These are phyloP conservation scores for Ceratobasidium papillatum DNA, from an alignment of 1,284 basidiomycete species.

Conservation along the genomic window DNA sequence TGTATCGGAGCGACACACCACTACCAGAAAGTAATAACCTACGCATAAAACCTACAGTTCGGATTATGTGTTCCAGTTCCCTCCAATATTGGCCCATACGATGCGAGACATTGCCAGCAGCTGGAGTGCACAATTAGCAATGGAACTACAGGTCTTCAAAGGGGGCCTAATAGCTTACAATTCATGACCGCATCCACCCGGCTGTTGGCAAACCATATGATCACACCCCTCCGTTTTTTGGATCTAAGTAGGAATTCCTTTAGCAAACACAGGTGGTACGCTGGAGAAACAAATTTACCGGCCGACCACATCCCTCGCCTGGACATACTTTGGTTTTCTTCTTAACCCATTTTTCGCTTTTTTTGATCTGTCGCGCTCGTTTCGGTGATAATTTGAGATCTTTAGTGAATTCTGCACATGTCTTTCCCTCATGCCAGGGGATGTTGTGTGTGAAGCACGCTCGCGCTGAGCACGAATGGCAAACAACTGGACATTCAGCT, in stretches of 20 bases:
- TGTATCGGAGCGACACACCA: no score
- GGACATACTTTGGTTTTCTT: conserved; percentile 14
- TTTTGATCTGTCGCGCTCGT: not conserved
- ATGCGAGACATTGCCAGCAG: conserved; percentile 24
- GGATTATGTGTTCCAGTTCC: conserved; percentile 2
- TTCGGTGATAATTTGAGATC: conserved; percentile 2
- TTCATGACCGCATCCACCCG: conserved; percentile 26
- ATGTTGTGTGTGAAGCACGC: conserved; percentile 18
- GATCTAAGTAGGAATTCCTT: not conserved
- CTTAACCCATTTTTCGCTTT: conserved; percentile 30
- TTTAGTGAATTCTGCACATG: conserved; percentile 11
- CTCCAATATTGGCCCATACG: conserved; percentile 5
- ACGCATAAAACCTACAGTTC: conserved; percentile 1
- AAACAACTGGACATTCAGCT: conserved; percentile 12
- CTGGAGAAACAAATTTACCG: not conserved
- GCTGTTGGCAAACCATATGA: conserved; percentile 23
- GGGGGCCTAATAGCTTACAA: conserved; percentile 2
- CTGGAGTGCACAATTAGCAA: not conserved
- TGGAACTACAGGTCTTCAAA: not conserved
- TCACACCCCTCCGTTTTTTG: conserved; percentile 23
- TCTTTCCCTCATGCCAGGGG: conserved; percentile 28
- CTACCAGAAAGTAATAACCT: no score
- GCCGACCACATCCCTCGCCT: conserved; percentile 3
- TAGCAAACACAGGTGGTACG: not conserved
- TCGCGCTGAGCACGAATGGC: conserved; percentile 6